phyloP scores from a whole-genome alignment of 2,329 filamentous ascomycete species.

The Cladosporium sp. region DNA sequence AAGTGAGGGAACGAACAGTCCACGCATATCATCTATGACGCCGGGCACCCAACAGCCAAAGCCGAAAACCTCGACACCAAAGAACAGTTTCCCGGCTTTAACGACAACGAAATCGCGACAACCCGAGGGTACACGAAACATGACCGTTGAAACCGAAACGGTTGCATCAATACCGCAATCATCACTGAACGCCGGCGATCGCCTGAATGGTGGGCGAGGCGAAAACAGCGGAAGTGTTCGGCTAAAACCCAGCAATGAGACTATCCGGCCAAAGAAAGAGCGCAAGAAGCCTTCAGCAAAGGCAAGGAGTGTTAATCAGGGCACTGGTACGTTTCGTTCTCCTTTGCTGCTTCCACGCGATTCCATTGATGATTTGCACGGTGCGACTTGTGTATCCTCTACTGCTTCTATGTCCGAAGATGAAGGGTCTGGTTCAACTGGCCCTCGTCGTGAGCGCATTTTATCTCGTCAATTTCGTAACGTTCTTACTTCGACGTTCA shows the following conservation, averaged over 20 bases:
- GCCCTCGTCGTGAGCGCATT: constrained; percentile 1
- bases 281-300: constrained; percentile 80
- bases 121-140: constrained; percentile 77
- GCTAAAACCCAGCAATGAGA: constrained; percentile 89
- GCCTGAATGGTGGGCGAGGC: constrained; percentile 58
- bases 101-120: constrained; percentile 64
- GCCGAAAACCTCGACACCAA: constrained; percentile 51
- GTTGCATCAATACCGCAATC: constrained; percentile 88
- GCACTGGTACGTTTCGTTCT: constrained; percentile 48
- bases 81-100: constrained; percentile 70
- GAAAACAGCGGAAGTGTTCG: constrained; percentile 72
- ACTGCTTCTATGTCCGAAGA: constrained; percentile 18
- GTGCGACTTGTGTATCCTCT: constrained; percentile 18
- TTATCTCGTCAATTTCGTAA: constrained; percentile 10
- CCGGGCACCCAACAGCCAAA: constrained; percentile 31
- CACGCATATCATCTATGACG: constrained; percentile 34
- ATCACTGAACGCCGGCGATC: constrained; percentile 64
- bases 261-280: constrained; percentile 90
- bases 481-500: constrained; percentile 19
- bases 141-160: constrained; percentile 97
- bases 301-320: constrained; percentile 67
- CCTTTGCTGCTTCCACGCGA: constrained; percentile 30
- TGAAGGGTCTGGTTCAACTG: constrained; percentile 1
- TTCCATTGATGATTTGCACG: constrained; percentile 23
- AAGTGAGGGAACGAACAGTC: constrained; percentile 44